phyloP scores from a whole-genome alignment of 208 protist genomes.

The Acanthamoeba lenticulata region DNA sequence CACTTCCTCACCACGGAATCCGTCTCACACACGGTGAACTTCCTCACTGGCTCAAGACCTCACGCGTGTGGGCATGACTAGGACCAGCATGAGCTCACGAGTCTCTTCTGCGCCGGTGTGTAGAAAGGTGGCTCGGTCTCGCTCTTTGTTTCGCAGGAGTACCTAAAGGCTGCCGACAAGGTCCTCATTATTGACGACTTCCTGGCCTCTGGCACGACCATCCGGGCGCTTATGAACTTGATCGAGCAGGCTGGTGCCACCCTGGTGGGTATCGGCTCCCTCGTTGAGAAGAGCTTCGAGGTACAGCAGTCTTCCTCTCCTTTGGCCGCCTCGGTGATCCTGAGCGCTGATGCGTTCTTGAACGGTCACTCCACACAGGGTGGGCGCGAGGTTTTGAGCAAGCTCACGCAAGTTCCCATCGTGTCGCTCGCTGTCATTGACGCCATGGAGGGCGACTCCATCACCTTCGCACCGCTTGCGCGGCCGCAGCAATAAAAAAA shows the following conservation, averaged over 20 bases:
- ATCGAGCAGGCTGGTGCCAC: neutral
- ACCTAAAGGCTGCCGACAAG: neutral
- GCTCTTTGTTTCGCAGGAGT: neutral
- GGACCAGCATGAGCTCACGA: too few relatives aligned
- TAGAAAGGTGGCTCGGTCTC: neutral
- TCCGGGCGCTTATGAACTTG: neutral
- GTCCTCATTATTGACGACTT: neutral
- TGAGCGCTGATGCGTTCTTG: too few relatives aligned
- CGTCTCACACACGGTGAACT: neutral
- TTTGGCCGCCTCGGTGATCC: too few relatives aligned
- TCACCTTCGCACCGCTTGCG: neutral
- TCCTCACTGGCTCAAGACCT: neutral
- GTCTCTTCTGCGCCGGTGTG: too few relatives aligned
- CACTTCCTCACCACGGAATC: constrained; percentile 16
- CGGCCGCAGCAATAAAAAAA: too few relatives aligned
- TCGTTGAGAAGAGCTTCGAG: constrained; percentile 16
- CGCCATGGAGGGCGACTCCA: neutral
- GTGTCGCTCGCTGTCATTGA: neutral
- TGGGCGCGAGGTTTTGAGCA: neutral
- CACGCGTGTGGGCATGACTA: too few relatives aligned
- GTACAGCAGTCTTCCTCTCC: neutral
- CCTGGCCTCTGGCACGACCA: neutral
- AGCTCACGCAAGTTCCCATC: neutral
- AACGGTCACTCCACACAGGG: neutral
- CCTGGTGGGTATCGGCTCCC: neutral